These are phyloP conservation scores for Acacia concinna DNA, from an alignment of 331 rosid species.

Conservation along the genomic window DNA sequence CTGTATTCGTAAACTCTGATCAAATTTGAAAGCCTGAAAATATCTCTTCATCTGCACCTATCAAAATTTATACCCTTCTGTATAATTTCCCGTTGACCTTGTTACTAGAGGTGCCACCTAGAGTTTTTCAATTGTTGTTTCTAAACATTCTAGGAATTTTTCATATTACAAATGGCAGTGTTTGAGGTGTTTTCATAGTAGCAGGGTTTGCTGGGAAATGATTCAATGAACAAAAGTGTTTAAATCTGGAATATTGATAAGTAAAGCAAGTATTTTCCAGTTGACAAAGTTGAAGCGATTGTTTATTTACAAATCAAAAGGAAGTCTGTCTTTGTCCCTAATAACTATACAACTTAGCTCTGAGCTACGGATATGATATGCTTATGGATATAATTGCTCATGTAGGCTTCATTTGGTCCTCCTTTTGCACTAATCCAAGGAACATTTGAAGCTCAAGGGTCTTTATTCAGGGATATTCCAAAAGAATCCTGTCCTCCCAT, in stretches of 20 bases:
- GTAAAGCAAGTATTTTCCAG: neutral
- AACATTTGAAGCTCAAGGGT: conserved; percentile 44
- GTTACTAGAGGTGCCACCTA: neutral
- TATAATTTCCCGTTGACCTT: neutral
- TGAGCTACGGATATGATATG: neutral
- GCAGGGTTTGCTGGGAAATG: neutral
- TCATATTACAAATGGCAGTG: neutral
- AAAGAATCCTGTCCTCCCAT: conserved; percentile 46
- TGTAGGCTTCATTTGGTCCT: conserved; percentile 49
- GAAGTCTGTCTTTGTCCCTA: neutral
- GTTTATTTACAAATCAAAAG: neutral
- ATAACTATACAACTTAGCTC: neutral
- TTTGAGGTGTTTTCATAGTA: neutral
- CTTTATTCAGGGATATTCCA: conserved; percentile 39
- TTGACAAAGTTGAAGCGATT: neutral
- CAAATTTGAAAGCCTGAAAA: neutral
- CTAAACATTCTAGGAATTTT: neutral
- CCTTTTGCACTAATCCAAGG: conserved; percentile 58
- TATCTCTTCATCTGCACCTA: neutral
- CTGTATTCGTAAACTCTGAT: neutral
- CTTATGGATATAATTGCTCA: conserved; percentile 29
- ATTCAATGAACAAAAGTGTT: neutral
- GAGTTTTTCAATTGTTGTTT: neutral
- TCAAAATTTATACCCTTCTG: neutral
- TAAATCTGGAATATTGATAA: neutral